These are phyloP conservation scores for Sequoiadendron giganteum DNA, from an alignment of 75 land plant genomes.

Conservation along the genomic window DNA sequence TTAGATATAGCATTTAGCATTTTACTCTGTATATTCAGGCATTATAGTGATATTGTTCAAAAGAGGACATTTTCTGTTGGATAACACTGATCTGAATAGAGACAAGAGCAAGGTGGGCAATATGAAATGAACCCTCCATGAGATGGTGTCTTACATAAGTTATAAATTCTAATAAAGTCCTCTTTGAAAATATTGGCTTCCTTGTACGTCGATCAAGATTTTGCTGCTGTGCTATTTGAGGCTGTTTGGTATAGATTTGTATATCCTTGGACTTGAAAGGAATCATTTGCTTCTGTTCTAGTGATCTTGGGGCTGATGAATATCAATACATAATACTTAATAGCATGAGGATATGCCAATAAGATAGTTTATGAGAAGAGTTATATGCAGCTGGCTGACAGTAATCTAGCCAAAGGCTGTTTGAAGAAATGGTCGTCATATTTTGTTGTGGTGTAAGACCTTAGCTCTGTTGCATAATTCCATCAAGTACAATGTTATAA, in stretches of 20 bases:
- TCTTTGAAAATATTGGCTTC: background rate
- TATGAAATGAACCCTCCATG: background rate
- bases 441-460: background rate
- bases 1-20: no score
- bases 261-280: background rate
- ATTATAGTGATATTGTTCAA: no score
- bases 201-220: background rate
- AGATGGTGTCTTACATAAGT: background rate
- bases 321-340: no score
- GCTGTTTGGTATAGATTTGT: background rate
- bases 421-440: background rate
- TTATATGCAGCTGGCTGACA: background rate
- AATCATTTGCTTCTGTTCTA: background rate
- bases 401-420: background rate
- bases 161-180: background rate
- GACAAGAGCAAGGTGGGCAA: background rate
- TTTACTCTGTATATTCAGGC: background rate
- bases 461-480: background rate
- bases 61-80: background rate
- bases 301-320: background rate
- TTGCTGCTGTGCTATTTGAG: background rate
- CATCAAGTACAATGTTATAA: background rate
- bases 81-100: background rate
- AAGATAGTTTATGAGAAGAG: background rate
- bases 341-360: background rate